Evolutionary conservation across 352 stramenopile genomes (phyloP).

Genomic region (Hyaloperonospora arabidopsidis): DNA sequence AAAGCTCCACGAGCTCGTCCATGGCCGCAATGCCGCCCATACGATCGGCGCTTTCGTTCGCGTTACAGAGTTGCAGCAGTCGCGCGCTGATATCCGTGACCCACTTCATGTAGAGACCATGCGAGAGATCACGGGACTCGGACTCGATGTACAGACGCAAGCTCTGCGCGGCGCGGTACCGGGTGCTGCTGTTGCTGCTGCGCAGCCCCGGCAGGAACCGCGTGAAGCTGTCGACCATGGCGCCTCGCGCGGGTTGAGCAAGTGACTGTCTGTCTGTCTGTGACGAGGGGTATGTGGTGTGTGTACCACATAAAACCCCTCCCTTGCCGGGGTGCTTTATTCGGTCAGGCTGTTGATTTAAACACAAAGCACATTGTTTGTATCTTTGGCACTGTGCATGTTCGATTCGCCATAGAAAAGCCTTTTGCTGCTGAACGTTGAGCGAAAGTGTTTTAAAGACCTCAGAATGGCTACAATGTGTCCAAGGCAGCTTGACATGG

Average conservation of each 20-base stretch:
- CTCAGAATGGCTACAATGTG: no score
- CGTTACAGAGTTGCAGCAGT: conserved; percentile 82
- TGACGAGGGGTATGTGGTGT: no score
- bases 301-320: background rate
- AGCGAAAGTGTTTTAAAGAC: conserved; percentile 4
- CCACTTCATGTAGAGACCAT: conserved; percentile 82
- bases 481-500: no score
- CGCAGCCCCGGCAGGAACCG: conserved; percentile 73
- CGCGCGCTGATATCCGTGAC: conserved; percentile 74
- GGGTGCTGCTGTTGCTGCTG: conserved; percentile 51
- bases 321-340: no score
- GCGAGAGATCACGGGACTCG: conserved; percentile 77
- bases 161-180: conserved; percentile 59
- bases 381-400: no score
- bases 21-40: conserved; percentile 84
- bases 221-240: conserved; percentile 58
- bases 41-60: conserved; percentile 61
- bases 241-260: background rate
- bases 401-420: no score
- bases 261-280: background rate
- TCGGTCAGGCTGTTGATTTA: no score
- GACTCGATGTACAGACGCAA: conserved; percentile 81
- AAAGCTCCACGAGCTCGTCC: conserved; percentile 85
- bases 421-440: background rate
- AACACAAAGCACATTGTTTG: no score